Evolutionary conservation across 768 basidiomycete genomes (phyloP), one percentile per base, ranked within the genome.

Genomic region (Piloderma croceum): DNA sequence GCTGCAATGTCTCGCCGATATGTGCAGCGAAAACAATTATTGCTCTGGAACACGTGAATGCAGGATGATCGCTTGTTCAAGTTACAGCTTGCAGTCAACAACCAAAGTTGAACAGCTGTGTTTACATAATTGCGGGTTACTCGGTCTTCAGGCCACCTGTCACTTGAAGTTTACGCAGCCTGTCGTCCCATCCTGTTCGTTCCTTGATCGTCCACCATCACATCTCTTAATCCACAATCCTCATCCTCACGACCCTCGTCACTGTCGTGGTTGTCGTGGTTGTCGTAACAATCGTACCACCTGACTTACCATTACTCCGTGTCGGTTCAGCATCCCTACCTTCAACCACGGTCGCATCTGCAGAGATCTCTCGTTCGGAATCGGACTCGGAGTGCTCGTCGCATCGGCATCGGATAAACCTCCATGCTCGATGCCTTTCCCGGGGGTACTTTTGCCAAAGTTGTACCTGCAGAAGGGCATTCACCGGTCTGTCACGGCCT

Each of bases 241-340:
- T 29, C 27, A 29, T 15, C 15, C 27, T 9, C 15, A 29, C 27
- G 0, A 55, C 46, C 5, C 51, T 55, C 39, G 53, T 53, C 23
- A 58, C 44, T 18, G 52, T 45, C 15, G 49, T 53, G 3, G 49
- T 58, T n/a, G 53, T 58, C n/a, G 49, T 52, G 39, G 53, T 58
- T 20, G 31, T 53, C 50, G 24, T 36, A 37, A 33, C 48, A 51
- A 34, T 58, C 56, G 23, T 47, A 34, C 39, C 0, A n/a, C n/a
- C n/a, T n/a, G n/a, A n/a, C 52, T 53, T 47, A 53, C 56, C 2
- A 50, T 46, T 24, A 45, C 43, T 17, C 40, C 46, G 3, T 43
- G 52, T n/a, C 29, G 42, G 11, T 42, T 39, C 31, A 43, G 33
- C 19, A 39, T 43, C 6, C 41, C 41, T 3, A 49, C 34, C 23